A percentile compares a stretch with the other conserved stretches of the same genome.
Conservation (phyloP, 176 grass and related monocot genomes). For the Otatea glauca region DNA sequence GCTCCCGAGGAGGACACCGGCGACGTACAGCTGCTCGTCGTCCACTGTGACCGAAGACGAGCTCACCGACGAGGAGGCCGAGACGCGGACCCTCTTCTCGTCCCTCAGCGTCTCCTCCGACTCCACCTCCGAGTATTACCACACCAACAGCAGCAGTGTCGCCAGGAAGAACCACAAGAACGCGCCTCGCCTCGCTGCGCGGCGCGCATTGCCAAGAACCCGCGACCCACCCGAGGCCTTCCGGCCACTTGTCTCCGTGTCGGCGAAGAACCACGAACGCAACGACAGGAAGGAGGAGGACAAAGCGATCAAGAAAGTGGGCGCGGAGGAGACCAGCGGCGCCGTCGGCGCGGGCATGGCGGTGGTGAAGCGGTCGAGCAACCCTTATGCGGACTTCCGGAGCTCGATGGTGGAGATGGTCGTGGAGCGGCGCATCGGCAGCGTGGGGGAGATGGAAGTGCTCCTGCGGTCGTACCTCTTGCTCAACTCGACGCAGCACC, state of each 20-base stretch:
- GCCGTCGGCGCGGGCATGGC: slow-evolving; percentile 31
- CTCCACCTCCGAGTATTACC: slow-evolving; percentile 68
- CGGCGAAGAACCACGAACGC: neutral
- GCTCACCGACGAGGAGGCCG: slow-evolving; percentile 53
- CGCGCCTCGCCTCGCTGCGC: neutral
- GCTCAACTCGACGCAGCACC: slow-evolving; percentile 73
- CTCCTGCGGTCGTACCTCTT: slow-evolving; percentile 79
- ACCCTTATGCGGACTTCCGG: slow-evolving; percentile 87
- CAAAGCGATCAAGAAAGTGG: neutral
- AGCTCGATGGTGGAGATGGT: slow-evolving; percentile 99
- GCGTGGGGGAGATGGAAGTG: slow-evolving; percentile 66
- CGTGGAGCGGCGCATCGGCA: slow-evolving; percentile 57
- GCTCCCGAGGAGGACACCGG: neutral
- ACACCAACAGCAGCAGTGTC: slow-evolving; percentile 25
- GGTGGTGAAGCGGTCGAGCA: slow-evolving; percentile 80
- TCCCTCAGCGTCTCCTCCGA: slow-evolving; percentile 84
- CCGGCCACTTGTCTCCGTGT: slow-evolving; percentile 40
- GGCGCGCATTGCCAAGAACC: neutral
- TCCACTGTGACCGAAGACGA: slow-evolving; percentile 55
- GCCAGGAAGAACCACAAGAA: slow-evolving; percentile 37
- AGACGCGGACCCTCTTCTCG: slow-evolving; percentile 72
- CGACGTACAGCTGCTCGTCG: slow-evolving; percentile 56
- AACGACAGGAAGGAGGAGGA: slow-evolving; percentile 15
- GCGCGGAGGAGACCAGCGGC: neutral
- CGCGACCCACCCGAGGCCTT: slow-evolving; percentile 23